Percentiles rank a stretch among this genome's conserved stretches.
Evolutionary conservation across 257 asterid species (phyloP).

Genomic region (Craterostigma plantagineum): DNA sequence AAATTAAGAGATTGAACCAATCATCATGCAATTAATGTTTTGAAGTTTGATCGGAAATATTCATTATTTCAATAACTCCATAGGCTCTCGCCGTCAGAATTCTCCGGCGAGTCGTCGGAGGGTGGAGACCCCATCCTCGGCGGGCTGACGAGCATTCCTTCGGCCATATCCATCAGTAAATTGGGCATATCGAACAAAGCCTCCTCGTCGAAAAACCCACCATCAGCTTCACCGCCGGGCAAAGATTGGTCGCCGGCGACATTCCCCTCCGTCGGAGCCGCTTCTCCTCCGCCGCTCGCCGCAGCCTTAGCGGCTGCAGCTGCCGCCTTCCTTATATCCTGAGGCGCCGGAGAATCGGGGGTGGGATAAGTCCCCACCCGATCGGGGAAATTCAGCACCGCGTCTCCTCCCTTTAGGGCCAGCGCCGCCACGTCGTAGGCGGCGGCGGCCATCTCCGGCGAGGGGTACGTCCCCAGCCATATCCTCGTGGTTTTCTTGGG

Average conservation of each 20-base stretch:
- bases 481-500: conserved; percentile 3
- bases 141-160: conserved; percentile 4
- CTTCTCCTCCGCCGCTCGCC: conserved; percentile 4
- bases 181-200: conserved; percentile 2
- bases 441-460: conserved; percentile 6
- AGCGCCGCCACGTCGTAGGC: conserved; percentile 5
- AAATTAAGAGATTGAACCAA: too few relatives aligned
- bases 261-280: background rate
- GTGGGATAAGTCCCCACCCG: background rate
- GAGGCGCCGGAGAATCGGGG: conserved; percentile 1
- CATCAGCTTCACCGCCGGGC: too few relatives aligned
- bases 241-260: too few relatives aligned
- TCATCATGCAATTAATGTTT: too few relatives aligned
- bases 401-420: conserved; percentile 1
- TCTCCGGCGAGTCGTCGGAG: background rate
- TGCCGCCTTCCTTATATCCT: conserved; percentile 1
- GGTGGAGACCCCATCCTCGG: background rate
- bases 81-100: background rate
- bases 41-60: too few relatives aligned
- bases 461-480: conserved; percentile 4
- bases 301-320: background rate
- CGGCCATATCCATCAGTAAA: conserved; percentile 3
- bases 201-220: conserved; percentile 2
- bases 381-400: background rate
- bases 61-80: conserved; percentile 1